Conservation (phyloP, 139 green algal species). For the Yamagishiella unicocca region DNA sequence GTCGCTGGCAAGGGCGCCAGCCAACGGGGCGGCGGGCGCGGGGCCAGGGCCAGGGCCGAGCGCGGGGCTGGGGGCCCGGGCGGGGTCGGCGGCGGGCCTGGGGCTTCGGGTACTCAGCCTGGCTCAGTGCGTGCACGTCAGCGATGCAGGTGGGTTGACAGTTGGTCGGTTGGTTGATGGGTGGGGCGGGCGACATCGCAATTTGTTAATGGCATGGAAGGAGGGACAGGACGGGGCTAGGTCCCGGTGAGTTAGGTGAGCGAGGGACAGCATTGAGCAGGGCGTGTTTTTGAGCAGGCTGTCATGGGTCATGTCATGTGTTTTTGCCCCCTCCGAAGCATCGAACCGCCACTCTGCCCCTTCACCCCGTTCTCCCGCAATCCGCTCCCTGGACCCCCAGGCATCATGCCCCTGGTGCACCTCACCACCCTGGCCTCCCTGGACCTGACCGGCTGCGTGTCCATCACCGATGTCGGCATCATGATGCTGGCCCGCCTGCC, state of each 20-base stretch:
- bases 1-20: neutral
- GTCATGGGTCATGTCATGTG: too few species aligned
- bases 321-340: too few species aligned
- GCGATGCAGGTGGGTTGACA: conserved; percentile 53
- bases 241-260: too few species aligned
- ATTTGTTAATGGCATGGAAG: too few species aligned
- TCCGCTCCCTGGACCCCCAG: conserved; percentile 35
- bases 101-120: conserved; percentile 56
- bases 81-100: neutral
- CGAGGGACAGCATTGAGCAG: too few species aligned
- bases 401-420: conserved; percentile 53
- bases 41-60: too few species aligned
- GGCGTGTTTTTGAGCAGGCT: too few species aligned
- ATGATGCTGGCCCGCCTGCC: conserved; percentile 56
- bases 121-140: conserved; percentile 68
- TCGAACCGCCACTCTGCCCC: too few species aligned
- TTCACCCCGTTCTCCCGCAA: too few species aligned
- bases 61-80: neutral
- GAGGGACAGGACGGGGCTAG: too few species aligned
- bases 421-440: conserved; percentile 48
- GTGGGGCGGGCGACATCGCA: neutral
- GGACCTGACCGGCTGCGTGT: conserved; percentile 64
- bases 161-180: neutral
- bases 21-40: neutral
- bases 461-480: conserved; percentile 54